Conservation (phyloP, 2,329 filamentous ascomycete genomes). For the Penicillium freii region DNA sequence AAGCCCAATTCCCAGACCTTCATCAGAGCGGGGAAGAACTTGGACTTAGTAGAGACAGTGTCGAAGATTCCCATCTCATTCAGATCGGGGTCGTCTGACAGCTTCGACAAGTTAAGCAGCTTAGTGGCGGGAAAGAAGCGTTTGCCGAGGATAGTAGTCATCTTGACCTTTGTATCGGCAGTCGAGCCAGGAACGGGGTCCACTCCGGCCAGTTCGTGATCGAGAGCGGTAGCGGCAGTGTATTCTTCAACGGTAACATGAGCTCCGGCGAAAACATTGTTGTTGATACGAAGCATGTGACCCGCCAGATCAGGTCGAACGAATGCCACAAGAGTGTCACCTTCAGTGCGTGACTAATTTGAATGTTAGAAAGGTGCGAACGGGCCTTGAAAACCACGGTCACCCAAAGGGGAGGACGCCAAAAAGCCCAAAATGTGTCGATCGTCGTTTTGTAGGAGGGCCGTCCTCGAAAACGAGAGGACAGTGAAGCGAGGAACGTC, state of each 20-base stretch:
- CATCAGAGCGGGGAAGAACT: slow-evolving; percentile 92
- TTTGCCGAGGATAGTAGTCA: slow-evolving; percentile 68
- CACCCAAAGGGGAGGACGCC: slow-evolving; percentile 38
- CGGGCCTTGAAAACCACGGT: slow-evolving; percentile 45
- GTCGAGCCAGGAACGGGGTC: slow-evolving; percentile 46
- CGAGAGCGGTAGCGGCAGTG: slow-evolving; percentile 29
- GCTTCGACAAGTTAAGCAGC: slow-evolving; percentile 76
- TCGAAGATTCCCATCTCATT: slow-evolving; percentile 73
- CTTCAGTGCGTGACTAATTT: slow-evolving; percentile 65
- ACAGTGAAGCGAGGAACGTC: slow-evolving; percentile 38
- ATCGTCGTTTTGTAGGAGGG: slow-evolving; percentile 44
- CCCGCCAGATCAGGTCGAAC: slow-evolving; percentile 64
- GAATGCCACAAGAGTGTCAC: slow-evolving; percentile 67
- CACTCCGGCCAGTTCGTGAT: slow-evolving; percentile 26
- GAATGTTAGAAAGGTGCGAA: slow-evolving; percentile 64
- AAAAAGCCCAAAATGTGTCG: slow-evolving; percentile 32
- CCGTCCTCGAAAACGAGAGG: slow-evolving; percentile 44
- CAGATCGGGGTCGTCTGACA: slow-evolving; percentile 71
- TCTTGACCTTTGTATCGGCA: slow-evolving; percentile 63
- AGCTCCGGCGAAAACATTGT: slow-evolving; percentile 66
- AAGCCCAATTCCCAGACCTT: slow-evolving; percentile 77
- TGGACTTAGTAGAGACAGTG: slow-evolving; percentile 67
- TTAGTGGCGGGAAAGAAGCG: slow-evolving; percentile 72
- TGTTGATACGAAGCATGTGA: slow-evolving; percentile 66
- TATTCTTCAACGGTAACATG: slow-evolving; percentile 56